These are phyloP conservation scores for Trametes hirsuta DNA, from an alignment of 1,284 basidiomycete genomes.

Conservation along the genomic window DNA sequence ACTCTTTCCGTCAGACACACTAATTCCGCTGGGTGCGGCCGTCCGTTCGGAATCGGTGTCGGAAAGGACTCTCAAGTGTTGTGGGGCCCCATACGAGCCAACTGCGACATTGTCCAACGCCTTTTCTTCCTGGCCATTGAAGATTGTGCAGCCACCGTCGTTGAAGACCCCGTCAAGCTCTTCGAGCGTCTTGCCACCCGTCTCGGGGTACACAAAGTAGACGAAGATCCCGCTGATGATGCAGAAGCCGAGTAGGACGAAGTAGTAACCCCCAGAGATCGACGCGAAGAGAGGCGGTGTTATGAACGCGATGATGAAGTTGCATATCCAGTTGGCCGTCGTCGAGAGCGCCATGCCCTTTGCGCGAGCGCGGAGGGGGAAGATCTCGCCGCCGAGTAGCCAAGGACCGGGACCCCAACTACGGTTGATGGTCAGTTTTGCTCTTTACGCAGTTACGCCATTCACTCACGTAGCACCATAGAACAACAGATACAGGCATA, in stretches of 20 bases:
- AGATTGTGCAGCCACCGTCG: slow-evolving; percentile 29
- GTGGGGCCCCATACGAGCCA: no score
- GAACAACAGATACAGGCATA: slow-evolving; percentile 35
- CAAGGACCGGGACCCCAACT: slow-evolving; percentile 70
- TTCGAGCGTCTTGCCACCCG: slow-evolving; percentile 48
- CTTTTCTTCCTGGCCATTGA: neutral
- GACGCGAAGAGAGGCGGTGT: slow-evolving; percentile 51
- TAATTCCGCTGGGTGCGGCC: no score
- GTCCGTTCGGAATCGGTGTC: no score
- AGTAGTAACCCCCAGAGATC: slow-evolving; percentile 52
- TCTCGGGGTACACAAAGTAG: slow-evolving; percentile 50
- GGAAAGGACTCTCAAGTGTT: no score
- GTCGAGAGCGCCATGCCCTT: slow-evolving; percentile 71
- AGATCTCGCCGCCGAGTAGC: slow-evolving; percentile 63
- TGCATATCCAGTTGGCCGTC: slow-evolving; percentile 60
- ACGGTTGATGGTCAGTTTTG: neutral
- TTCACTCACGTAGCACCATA: slow-evolving; percentile 48
- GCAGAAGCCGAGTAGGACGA: slow-evolving; percentile 50
- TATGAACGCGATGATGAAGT: slow-evolving; percentile 58
- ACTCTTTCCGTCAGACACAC: no score
- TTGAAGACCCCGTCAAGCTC: slow-evolving; percentile 54
- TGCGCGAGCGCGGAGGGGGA: slow-evolving; percentile 67
- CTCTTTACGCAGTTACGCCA: neutral
- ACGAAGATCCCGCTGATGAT: slow-evolving; percentile 48
- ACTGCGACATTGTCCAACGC: no score